Conservation (phyloP, 352 stramenopile species). For the Pythium monospermum region DNA sequence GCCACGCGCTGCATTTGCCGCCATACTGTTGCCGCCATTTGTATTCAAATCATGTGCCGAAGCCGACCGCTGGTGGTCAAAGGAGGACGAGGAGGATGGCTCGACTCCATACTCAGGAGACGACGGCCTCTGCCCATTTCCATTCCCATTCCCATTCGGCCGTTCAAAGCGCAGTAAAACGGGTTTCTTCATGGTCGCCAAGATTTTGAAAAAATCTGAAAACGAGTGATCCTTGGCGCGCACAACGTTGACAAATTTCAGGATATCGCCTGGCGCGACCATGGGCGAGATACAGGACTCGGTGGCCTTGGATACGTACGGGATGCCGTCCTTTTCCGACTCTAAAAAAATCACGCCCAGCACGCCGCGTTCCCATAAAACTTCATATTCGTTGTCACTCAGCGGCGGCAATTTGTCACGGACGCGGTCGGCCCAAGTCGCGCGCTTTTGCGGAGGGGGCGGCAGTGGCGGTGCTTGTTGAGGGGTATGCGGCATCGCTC, state of each 20-base stretch:
- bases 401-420: slow-evolving; percentile 72
- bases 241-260: slow-evolving; percentile 85
- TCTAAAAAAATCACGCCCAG: slow-evolving; percentile 86
- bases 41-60: slow-evolving; percentile 32
- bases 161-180: slow-evolving; percentile 81
- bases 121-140: too few species aligned
- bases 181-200: slow-evolving; percentile 88
- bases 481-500: too few species aligned
- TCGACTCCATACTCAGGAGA: too few species aligned
- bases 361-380: slow-evolving; percentile 83
- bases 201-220: slow-evolving; percentile 87
- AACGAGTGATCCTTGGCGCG: slow-evolving; percentile 85
- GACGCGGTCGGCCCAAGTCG: slow-evolving; percentile 77
- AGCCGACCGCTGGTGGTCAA: slow-evolving; percentile 33
- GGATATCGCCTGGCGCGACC: slow-evolving; percentile 65
- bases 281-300: slow-evolving; percentile 79
- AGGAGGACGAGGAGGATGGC: too few species aligned
- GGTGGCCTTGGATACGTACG: slow-evolving; percentile 83
- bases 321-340: slow-evolving; percentile 79
- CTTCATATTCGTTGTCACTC: slow-evolving; percentile 80
- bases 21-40: too few species aligned
- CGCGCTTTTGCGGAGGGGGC: too few species aligned
- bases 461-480: too few species aligned
- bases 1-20: slow-evolving; percentile 7
- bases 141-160: slow-evolving; percentile 4